Evolutionary conservation across 2,329 filamentous ascomycete species (phyloP), one percentile per base, ranked within the genome.

Genomic region (Teratosphaeriaceae sp.): DNA sequence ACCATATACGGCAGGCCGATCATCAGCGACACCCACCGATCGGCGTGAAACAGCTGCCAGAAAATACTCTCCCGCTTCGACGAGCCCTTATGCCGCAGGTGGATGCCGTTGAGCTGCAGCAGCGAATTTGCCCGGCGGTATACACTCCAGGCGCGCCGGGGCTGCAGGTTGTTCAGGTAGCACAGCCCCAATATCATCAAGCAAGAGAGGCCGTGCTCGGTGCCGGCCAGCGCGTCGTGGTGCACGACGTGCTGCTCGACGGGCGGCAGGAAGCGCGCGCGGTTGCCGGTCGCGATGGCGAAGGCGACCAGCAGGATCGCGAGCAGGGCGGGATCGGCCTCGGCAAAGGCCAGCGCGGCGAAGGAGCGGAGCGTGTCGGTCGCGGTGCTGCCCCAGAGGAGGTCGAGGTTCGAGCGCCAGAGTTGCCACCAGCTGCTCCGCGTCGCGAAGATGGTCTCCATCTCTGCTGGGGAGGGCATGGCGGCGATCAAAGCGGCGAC

Each of bases 101-200:
- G 48, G 5, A 49, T 19, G 8, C 44, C 44, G 23, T 40, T 43
- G 1, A 48, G 43, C 22, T 49, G 46, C 20, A 49, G 30, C 11
- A 51, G 27, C 6, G 46, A 41, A 20, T 36, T 51, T 9, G 48
- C 46, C 20, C 43, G 24, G 3, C 48, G 40, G 21, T 48, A 51
- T 15, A 46, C 21, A 5, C 39, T 35, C 44, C 46, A 51, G 5
- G 48, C 48, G 31, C 46, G 43, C 5, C 46, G 40, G 12, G 46
- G 44, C 16, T 48, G 46, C 11, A 49, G 33, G 4, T 40, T 39
- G 36, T 36, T 38, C 23, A 47, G 42, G 24, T 47, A 43, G 35
- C 46, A 51, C 15, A 47, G 16, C 3, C 48, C 48, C n/a, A 51
- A 19, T 11, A 46, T 44, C 46, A 51, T 51, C n/a, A 49, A 26